These are phyloP conservation scores for Malassezia slooffiae DNA, from an alignment of 1,284 basidiomycete species.

Conservation along the genomic window DNA sequence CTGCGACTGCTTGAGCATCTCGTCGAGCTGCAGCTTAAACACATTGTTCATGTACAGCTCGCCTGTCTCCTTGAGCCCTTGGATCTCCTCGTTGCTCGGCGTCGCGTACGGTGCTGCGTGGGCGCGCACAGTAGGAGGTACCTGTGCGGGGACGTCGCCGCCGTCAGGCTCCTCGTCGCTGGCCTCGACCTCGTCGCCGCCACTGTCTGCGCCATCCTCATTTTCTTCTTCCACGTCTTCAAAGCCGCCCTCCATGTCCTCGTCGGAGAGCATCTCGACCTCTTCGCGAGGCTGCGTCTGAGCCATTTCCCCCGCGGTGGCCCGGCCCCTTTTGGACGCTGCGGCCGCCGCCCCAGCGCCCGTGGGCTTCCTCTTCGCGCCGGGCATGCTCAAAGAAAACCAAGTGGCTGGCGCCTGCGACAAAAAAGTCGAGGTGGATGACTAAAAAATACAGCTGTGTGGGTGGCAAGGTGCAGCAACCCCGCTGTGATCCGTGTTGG, in stretches of 20 bases:
- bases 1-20: conserved; percentile 36
- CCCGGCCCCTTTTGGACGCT: no score
- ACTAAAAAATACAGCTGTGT: no score
- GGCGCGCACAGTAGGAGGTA: conserved; percentile 50
- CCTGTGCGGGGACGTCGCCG: conserved; percentile 41
- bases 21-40: conserved; percentile 57
- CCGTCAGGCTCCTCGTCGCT: conserved; percentile 12
- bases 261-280: conserved; percentile 32
- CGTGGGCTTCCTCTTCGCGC: no score
- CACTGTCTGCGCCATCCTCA: conserved; percentile 6
- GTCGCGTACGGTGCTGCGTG: conserved; percentile 48
- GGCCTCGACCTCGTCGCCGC: conserved; percentile 6
- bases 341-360: background rate
- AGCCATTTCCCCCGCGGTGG: no score
- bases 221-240: conserved; percentile 32
- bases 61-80: conserved; percentile 62
- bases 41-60: conserved; percentile 70
- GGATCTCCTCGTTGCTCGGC: conserved; percentile 58
- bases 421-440: no score
- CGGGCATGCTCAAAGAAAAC: no score
- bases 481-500: no score
- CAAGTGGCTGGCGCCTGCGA: no score
- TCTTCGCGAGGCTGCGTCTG: no score
- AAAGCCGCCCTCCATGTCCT: conserved; percentile 42
- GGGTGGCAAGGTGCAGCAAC: no score